These are phyloP conservation scores for Chimonanthus salicifolius DNA, from an alignment of 164 flowering plant species.

Conservation along the genomic window DNA sequence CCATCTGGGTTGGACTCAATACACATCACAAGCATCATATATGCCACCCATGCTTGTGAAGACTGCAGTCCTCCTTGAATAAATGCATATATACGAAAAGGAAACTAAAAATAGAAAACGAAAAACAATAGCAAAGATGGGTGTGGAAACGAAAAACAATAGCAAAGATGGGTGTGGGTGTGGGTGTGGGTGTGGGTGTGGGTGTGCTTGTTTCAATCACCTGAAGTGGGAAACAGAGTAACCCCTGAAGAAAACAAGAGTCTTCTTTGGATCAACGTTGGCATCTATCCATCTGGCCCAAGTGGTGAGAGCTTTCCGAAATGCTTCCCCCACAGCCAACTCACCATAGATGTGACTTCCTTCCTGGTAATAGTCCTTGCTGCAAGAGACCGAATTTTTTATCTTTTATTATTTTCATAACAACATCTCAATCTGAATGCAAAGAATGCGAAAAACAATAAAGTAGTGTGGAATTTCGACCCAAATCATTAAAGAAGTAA, in stretches of 20 bases:
- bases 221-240: conserved; percentile 96
- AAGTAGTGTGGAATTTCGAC: neutral
- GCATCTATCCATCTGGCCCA: conserved; percentile 95
- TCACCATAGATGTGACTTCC: conserved; percentile 76
- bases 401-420: no score
- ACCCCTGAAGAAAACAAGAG: conserved; percentile 79
- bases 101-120: neutral
- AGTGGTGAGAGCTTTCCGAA: conserved; percentile 74
- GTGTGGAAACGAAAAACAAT: no score
- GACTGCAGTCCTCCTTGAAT: neutral
- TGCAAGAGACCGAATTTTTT: conserved; percentile 22
- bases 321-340: conserved; percentile 78
- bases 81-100: no score
- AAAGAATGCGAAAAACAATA: no score
- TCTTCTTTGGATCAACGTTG: conserved; percentile 57
- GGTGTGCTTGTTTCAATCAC: conserved; percentile 26
- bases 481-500: neutral
- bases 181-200: neutral
- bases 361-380: conserved; percentile 95
- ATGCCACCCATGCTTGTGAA: neutral
- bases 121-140: neutral
- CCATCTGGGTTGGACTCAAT: neutral
- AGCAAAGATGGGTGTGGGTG: neutral
- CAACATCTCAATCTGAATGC: no score
- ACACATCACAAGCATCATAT: no score